Conservation (phyloP, 2,329 filamentous ascomycete species). For the Sporothrix sp. region DNA sequence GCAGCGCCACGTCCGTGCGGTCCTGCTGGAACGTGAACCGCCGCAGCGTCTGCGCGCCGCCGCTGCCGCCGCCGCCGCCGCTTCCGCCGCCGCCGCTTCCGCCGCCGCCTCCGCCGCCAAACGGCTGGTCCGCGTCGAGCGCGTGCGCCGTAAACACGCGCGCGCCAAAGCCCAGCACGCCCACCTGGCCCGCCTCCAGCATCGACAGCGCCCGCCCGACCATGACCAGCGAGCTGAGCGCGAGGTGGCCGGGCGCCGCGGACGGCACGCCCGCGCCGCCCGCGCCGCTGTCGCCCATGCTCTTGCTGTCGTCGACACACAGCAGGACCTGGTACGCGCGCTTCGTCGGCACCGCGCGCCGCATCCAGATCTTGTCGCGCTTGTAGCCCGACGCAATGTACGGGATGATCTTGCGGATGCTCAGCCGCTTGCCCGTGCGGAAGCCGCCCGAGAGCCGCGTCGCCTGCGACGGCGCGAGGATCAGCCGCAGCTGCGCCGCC, state of each 20-base stretch:
- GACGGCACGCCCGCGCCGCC: slow-evolving; percentile 26
- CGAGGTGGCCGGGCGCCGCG: slow-evolving; percentile 55
- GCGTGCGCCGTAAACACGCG: slow-evolving; percentile 77
- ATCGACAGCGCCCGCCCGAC: slow-evolving; percentile 79
- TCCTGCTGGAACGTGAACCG: slow-evolving; percentile 78
- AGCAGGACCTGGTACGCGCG: slow-evolving; percentile 95
- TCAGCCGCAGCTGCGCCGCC: slow-evolving; percentile 89
- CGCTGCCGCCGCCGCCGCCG: slow-evolving; percentile 37
- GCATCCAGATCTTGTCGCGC: slow-evolving; percentile 99
- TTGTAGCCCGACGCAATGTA: slow-evolving; percentile 98
- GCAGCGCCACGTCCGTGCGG: slow-evolving; percentile 71
- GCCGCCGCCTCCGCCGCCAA: slow-evolving; percentile 28
- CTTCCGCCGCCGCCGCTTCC: slow-evolving; percentile 34
- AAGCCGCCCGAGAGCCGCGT: slow-evolving; percentile 96
- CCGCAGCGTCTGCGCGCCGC: slow-evolving; percentile 77
- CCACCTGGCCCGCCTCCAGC: slow-evolving; percentile 91
- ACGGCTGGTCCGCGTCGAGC: slow-evolving; percentile 65
- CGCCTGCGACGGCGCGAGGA: slow-evolving; percentile 85
- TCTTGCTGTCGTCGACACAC: slow-evolving; percentile 89
- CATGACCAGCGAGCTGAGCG: slow-evolving; percentile 89
- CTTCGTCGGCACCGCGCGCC: slow-evolving; percentile 81
- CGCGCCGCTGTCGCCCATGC: slow-evolving; percentile 67
- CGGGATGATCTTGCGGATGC: slow-evolving; percentile 98
- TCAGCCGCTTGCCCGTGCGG: slow-evolving; percentile 93
- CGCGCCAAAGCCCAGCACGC: slow-evolving; percentile 80